A percentile compares a stretch with the other conserved stretches of the same genome.
These are phyloP conservation scores for Pilaira anomala DNA, from an alignment of 192 early-diverging fungal genomes.

Conservation along the genomic window DNA sequence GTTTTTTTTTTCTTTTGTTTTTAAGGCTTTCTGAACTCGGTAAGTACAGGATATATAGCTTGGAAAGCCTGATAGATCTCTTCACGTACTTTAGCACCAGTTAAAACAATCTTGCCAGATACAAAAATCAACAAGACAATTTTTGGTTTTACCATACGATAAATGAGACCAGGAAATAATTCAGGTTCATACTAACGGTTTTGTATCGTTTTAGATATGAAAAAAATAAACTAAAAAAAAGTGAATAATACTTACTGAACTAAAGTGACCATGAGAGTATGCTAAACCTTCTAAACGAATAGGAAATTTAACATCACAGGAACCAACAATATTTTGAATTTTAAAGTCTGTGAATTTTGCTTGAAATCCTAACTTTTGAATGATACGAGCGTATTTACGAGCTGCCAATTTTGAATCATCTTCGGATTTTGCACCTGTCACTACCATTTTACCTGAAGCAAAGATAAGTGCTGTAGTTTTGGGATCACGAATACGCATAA, in stretches of 20 bases:
- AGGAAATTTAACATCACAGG: constrained; percentile 99
- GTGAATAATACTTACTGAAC: constrained; percentile 58
- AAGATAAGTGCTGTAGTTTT: constrained; percentile 99
- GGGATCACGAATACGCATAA: constrained; percentile 99
- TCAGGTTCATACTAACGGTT: constrained; percentile 98
- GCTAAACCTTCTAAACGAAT: constrained; percentile 97
- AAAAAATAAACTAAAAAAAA: not conserved
- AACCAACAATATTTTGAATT: constrained; percentile 99
- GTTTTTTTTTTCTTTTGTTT: not conserved
- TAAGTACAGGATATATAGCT: constrained; percentile 95
- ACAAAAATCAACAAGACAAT: constrained; percentile 99
- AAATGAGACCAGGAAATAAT: constrained; percentile 98
- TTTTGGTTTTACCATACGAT: constrained; percentile 98
- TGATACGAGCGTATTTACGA: constrained; percentile 98
- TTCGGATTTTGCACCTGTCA: constrained; percentile 97
- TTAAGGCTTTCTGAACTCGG: constrained; percentile 79
- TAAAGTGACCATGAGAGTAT: constrained; percentile 90
- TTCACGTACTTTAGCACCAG: constrained; percentile 96
- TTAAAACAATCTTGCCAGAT: constrained; percentile 98
- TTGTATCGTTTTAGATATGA: not conserved
- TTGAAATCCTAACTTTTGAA: constrained; percentile 96
- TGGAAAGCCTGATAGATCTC: constrained; percentile 99
- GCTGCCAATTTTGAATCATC: constrained; percentile 95
- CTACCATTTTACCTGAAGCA: constrained; percentile 99
- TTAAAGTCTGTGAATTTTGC: constrained; percentile 99